Evolutionary conservation across 1,284 basidiomycete species (phyloP), one percentile per base, ranked within the genome.

Genomic region (Cutaneotrichosporon sp.): DNA sequence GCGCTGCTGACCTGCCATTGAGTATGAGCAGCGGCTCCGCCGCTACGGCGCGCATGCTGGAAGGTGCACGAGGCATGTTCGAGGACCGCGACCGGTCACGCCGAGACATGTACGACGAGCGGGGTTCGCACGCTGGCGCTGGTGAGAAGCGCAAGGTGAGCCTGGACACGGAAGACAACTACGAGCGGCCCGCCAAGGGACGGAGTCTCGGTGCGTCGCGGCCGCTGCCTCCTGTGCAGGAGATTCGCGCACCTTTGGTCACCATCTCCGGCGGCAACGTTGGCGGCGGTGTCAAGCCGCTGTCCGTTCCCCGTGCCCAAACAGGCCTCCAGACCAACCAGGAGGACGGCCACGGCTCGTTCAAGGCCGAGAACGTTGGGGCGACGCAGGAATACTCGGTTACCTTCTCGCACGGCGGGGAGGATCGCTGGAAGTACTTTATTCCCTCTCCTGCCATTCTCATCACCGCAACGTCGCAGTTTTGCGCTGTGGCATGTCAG

Each of bases 401-500:
- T 16, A 55, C 65, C 0, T 69, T 60, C 66, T 26, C 70, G 81
- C 85, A n/a, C 85, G 84, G 86, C 86, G 88, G 80, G 83, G 88
- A 73, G 86, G 77, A 88, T 8, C 85, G 89, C 60, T 98, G 95
- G 94, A 77, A 94, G 59, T 93, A 97, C 78, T 97, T 90, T 78
- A 73, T 93, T 9, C 86, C 90, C 1, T 86, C 85, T 0, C 87
- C 89, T 7, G 86, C 87, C 6, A 76, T 95, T 5, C 82, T 84
- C 0, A 76, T 91, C 36, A 87, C 87, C 1, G 87, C 87, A 0
- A 89, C 90, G 0, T 74, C 79, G 2, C 73, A 74, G 2, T 92
- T 92, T 75, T 88, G 88, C 67, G 93, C 91, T 2, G 89, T 86
- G 2, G 90, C 87, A 0, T 84, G 86, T 80, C 85, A 88, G 67